These are phyloP conservation scores for Mycena indigotica DNA, from an alignment of 768 basidiomycete species.

Conservation along the genomic window DNA sequence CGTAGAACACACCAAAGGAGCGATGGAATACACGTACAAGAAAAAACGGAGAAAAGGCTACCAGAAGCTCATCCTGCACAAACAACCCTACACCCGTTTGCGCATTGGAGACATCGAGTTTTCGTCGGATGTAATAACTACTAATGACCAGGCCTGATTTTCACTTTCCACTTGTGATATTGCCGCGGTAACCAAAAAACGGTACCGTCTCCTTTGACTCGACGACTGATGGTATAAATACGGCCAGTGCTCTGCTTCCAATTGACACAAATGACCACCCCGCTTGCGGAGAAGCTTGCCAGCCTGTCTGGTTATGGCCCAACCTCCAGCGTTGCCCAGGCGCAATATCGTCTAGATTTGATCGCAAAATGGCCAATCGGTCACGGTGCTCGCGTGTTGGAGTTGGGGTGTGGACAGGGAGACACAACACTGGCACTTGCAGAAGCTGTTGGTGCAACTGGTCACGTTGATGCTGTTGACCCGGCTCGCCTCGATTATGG, in stretches of 20 bases:
- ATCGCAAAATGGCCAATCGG: conserved; percentile 32
- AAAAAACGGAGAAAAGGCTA: conserved; percentile 99
- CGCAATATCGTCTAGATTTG: conserved; percentile 37
- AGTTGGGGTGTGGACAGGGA: conserved; percentile 46
- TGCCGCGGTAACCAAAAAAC: background rate
- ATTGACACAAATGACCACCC: background rate
- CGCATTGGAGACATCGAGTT: conserved; percentile 82
- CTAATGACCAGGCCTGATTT: conserved; percentile 20
- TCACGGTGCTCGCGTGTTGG: conserved; percentile 34
- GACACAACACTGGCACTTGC: conserved; percentile 42
- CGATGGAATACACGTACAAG: conserved; percentile 90
- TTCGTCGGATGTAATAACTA: conserved; percentile 1
- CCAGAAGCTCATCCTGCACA: conserved; percentile 89
- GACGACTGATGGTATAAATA: background rate
- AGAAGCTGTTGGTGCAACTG: conserved; percentile 34
- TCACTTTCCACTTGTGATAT: background rate
- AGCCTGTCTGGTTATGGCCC: conserved; percentile 21
- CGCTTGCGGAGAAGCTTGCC: conserved; percentile 13
- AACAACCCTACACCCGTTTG: conserved; percentile 94
- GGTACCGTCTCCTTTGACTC: conserved; percentile 1
- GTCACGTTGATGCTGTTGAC: conserved; percentile 42
- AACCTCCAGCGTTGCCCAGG: conserved; percentile 17
- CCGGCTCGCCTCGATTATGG: conserved; percentile 41
- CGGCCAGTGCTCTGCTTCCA: background rate
- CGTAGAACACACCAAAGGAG: conserved; percentile 95